Base-by-base conservation (phyloP, 768 basidiomycete species). In the Amanita jacksonii region DNA sequence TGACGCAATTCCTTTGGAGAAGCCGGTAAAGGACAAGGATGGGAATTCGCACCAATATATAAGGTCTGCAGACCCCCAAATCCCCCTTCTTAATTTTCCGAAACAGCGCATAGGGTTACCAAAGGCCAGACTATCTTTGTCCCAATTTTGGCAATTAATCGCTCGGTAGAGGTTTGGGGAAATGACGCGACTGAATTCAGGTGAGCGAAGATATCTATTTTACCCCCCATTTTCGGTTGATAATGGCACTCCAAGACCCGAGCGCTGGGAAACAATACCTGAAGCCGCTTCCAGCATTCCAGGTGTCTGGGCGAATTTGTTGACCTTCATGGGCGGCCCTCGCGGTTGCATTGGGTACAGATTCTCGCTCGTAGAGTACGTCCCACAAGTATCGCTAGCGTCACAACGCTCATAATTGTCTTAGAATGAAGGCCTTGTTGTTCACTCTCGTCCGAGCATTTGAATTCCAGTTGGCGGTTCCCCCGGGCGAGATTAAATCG, bases 271-370 rank as follows among this genome's bases (percentile, higher is more conserved):
- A 12, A 51, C 62, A 2, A 27, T 65, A 7, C 77, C 79, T 0
- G 67, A 70, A 15, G 62, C 61, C 1, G 69, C 63, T 1, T 54
- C 54, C 3, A 45, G 54, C 0, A 60, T 83, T 16, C 82, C 82
- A 4, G 76, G 80, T 5, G 66, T 82, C 0, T 81, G 73, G 72
- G 68, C 73, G 6, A 70, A 79, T 51, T 53, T 76, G 49, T 54
- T 82, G 27, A 70, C 75, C 0, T 85, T 85, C 67, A 51, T 79
- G 2, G 77, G 77, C 25, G 82, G 82, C 4, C 75, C 78, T 10
- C 68, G 70, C 15, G 69, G 77, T 0, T 85, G 81, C 48, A 81
- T 84, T 27, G 80, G 80, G 0, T 82, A 74, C 54, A 70, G 76
- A 3, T 83, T 83, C 54, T 66, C 81, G 10, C 57, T 82, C 16